Percentiles rank a stretch among this genome's conserved stretches.
These are phyloP conservation scores for Bruguiera sexangula DNA, from an alignment of 345 rosid genomes.

Conservation along the genomic window DNA sequence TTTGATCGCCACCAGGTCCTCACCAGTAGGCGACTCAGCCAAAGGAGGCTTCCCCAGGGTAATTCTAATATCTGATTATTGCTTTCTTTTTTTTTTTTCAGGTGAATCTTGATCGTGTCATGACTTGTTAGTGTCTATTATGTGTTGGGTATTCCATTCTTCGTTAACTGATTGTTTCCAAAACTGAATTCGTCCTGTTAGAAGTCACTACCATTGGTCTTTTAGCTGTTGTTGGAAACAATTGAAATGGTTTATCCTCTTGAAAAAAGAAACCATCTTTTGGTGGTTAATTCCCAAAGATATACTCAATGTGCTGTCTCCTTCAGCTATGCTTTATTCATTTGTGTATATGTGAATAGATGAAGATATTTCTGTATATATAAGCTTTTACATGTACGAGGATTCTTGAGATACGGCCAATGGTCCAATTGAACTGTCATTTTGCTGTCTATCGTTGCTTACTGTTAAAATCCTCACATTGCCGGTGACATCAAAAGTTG, in stretches of 20 bases:
- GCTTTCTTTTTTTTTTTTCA: neutral
- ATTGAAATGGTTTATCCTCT: neutral
- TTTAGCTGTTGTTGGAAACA: neutral
- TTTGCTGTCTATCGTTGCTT: conserved; percentile 9
- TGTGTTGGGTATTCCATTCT: neutral
- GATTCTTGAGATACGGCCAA: neutral
- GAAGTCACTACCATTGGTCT: neutral
- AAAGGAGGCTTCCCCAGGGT: conserved; percentile 72
- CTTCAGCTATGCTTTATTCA: neutral
- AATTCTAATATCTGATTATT: conserved; percentile 8
- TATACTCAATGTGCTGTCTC: neutral
- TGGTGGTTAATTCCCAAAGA: neutral
- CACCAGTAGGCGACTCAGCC: conserved; percentile 44
- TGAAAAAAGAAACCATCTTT: neutral
- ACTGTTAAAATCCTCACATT: neutral
- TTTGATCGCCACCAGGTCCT: conserved; percentile 71
- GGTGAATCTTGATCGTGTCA: neutral
- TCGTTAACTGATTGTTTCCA: neutral
- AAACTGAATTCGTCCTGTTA: neutral
- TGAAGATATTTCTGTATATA: neutral
- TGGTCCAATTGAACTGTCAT: conserved; percentile 9
- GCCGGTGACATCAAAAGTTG: neutral
- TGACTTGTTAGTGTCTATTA: neutral
- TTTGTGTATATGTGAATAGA: neutral
- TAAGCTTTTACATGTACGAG: neutral